A percentile compares a stretch with the other conserved stretches of the same genome.
phyloP scores from a whole-genome alignment of 371 early-diverging fungal genomes.

The Phascolomyces articulosus region DNA sequence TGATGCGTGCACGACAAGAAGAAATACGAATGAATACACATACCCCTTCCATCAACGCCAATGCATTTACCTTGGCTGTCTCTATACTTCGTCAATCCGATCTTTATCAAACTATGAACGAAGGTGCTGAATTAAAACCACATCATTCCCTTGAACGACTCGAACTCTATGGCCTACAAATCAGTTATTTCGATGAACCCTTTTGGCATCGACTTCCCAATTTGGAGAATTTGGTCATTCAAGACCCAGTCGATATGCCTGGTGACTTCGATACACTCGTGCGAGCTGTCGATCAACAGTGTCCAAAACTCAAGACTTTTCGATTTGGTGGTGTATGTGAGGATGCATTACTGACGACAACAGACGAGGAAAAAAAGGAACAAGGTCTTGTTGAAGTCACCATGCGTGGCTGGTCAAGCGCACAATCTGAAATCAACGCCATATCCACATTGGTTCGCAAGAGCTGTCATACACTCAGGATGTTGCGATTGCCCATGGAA shows the following conservation, averaged over 20 bases:
- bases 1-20: not conserved
- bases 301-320: not conserved
- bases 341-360: not conserved
- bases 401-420: conserved; percentile 3
- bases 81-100: not conserved
- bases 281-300: not conserved
- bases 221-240: not conserved
- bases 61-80: not conserved
- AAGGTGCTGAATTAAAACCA: not conserved
- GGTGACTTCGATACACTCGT: not conserved
- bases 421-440: not conserved
- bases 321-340: not conserved
- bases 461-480: not conserved
- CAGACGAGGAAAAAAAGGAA: not conserved
- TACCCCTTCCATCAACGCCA: not conserved
- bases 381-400: not conserved
- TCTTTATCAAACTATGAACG: not conserved
- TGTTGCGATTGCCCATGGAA: conserved; percentile 1
- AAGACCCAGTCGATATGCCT: not conserved
- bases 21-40: not conserved
- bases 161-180: not conserved
- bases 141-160: not conserved
- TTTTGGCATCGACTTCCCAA: not conserved
- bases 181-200: not conserved
- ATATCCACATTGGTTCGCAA: not conserved